These are phyloP conservation scores for Dendryphion nanum DNA, from an alignment of 2,329 filamentous ascomycete genomes.

Conservation along the genomic window DNA sequence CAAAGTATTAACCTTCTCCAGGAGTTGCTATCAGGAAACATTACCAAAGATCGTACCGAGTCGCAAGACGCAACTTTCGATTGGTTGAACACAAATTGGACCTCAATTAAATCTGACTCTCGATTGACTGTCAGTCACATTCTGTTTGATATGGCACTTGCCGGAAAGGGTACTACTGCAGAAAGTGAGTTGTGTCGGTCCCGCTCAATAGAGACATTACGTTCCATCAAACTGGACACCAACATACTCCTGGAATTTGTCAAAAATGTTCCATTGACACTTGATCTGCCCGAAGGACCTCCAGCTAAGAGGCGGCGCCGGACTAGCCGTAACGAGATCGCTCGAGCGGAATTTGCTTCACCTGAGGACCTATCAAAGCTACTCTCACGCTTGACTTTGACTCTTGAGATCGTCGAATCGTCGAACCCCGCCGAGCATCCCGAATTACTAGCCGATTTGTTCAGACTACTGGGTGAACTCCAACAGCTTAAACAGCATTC, in stretches of 20 bases:
- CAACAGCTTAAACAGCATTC: slow-evolving; percentile 80
- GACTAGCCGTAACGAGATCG: slow-evolving; percentile 70
- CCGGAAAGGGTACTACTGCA: slow-evolving; percentile 22
- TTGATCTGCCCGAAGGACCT: slow-evolving; percentile 68
- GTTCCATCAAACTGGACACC: slow-evolving; percentile 70
- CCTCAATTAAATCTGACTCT: slow-evolving; percentile 63
- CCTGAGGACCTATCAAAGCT: slow-evolving; percentile 65
- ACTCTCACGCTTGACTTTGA: slow-evolving; percentile 77
- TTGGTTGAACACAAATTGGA: slow-evolving; percentile 71
- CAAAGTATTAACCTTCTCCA: slow-evolving; percentile 58
- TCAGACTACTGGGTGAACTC: slow-evolving; percentile 80
- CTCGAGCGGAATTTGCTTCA: slow-evolving; percentile 60
- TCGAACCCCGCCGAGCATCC: slow-evolving; percentile 74
- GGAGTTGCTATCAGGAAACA: slow-evolving; percentile 47
- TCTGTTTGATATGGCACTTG: slow-evolving; percentile 62
- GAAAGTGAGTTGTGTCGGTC: slow-evolving; percentile 49
- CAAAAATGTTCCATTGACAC: slow-evolving; percentile 69
- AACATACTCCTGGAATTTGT: slow-evolving; percentile 71
- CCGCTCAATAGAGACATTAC: slow-evolving; percentile 66
- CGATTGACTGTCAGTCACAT: slow-evolving; percentile 60
- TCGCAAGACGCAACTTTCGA: slow-evolving; percentile 66
- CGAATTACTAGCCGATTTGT: slow-evolving; percentile 74
- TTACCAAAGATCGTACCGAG: slow-evolving; percentile 47
- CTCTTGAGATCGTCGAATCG: slow-evolving; percentile 82
- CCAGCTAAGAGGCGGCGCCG: slow-evolving; percentile 77